A percentile compares a stretch with the other conserved stretches of the same genome.
Evolutionary conservation across 1,284 basidiomycete species (phyloP).

Genomic region (Grifola frondosa): DNA sequence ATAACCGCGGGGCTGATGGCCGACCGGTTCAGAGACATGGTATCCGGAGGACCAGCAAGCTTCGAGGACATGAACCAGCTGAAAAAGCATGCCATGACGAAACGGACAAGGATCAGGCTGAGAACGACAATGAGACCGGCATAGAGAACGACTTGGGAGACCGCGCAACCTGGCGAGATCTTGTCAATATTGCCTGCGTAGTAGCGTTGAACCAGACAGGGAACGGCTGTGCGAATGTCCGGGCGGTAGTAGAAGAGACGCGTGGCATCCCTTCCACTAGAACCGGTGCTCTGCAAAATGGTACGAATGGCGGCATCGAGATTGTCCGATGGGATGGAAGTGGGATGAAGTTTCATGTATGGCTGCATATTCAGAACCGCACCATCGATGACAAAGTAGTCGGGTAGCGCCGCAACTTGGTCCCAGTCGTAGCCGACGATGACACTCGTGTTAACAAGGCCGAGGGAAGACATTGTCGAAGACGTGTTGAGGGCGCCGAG

Average conservation of each 20-base stretch:
- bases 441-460: slow-evolving; percentile 62
- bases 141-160: slow-evolving; percentile 89
- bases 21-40: slow-evolving; percentile 65
- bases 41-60: slow-evolving; percentile 73
- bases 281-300: slow-evolving; percentile 51
- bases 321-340: slow-evolving; percentile 66
- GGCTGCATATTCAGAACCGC: slow-evolving; percentile 91
- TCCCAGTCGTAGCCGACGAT: slow-evolving; percentile 88
- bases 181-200: slow-evolving; percentile 96
- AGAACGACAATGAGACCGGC: slow-evolving; percentile 91
- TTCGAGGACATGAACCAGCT: slow-evolving; percentile 90
- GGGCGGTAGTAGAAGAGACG: slow-evolving; percentile 75
- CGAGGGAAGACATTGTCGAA: slow-evolving; percentile 59
- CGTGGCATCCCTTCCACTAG: slow-evolving; percentile 87
- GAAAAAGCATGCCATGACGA: slow-evolving; percentile 96
- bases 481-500: slow-evolving; percentile 56
- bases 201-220: slow-evolving; percentile 84
- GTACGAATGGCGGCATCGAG: slow-evolving; percentile 86
- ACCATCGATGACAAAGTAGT: slow-evolving; percentile 90
- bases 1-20: slow-evolving; percentile 93
- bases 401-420: slow-evolving; percentile 65
- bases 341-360: slow-evolving; percentile 79
- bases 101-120: slow-evolving; percentile 86
- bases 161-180: slow-evolving; percentile 93
- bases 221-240: slow-evolving; percentile 66